A percentile compares a stretch with the other conserved stretches of the same genome.
Evolutionary conservation across 1,284 basidiomycete genomes (phyloP).

Genomic region (Leccinum huronense): DNA sequence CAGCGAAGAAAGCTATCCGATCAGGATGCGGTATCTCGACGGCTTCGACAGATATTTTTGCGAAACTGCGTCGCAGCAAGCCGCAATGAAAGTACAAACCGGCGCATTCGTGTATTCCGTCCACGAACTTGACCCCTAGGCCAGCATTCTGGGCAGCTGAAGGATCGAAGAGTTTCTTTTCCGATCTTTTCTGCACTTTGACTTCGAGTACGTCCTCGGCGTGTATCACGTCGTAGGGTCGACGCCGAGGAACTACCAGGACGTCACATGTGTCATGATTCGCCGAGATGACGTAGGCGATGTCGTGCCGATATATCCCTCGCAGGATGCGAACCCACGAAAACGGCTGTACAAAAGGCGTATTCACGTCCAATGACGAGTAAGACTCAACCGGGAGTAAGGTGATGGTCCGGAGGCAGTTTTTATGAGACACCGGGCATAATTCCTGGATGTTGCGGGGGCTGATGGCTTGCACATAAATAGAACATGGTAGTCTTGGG

Average conservation of each 20-base stretch:
- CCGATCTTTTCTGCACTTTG: background rate
- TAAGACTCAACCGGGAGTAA: background rate
- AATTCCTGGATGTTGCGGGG: background rate
- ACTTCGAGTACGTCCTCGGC: background rate
- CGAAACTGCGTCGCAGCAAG: background rate
- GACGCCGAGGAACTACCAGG: background rate
- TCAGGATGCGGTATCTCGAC: background rate
- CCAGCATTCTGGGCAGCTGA: background rate
- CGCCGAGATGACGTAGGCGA: background rate
- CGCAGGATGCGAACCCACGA: background rate
- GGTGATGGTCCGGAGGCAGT: background rate
- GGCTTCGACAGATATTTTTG: background rate
- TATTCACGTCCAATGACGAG: background rate
- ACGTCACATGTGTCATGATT: background rate
- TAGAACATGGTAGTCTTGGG: background rate
- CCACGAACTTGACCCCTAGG: background rate
- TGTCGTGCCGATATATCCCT: background rate
- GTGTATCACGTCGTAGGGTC: background rate
- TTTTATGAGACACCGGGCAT: background rate
- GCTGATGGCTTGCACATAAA: background rate
- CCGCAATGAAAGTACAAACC: background rate
- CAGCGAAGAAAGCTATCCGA: background rate
- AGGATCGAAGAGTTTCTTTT: background rate
- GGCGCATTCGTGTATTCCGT: background rate
- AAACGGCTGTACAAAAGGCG: background rate